Conservation (phyloP, 2,329 filamentous ascomycete species). For the Xylaria sp. region DNA sequence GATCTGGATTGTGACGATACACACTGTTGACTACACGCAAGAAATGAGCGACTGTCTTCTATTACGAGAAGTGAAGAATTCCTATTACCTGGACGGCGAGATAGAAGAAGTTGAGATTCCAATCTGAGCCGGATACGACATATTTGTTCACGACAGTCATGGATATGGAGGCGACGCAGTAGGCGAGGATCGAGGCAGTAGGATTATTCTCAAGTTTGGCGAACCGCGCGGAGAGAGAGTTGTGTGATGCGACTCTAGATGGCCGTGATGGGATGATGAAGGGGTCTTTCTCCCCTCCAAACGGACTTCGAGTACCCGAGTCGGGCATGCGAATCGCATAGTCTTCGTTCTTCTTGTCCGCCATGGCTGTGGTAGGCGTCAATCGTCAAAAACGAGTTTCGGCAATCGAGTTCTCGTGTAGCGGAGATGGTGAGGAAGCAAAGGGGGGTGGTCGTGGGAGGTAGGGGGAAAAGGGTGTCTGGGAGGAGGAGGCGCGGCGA, state of each 20-base stretch:
- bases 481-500: slow-evolving; percentile 16
- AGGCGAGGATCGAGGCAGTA: slow-evolving; percentile 82
- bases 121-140: slow-evolving; percentile 87
- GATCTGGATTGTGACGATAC: slow-evolving; percentile 82
- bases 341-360: slow-evolving; percentile 90
- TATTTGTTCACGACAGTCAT: slow-evolving; percentile 99
- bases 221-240: slow-evolving; percentile 51
- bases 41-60: slow-evolving; percentile 35
- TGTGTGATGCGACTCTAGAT: slow-evolving; percentile 55
- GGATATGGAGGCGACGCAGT: slow-evolving; percentile 95
- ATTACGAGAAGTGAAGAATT: slow-evolving; percentile 4
- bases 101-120: slow-evolving; percentile 97
- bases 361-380: slow-evolving; percentile 65
- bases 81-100: slow-evolving; percentile 85
- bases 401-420: slow-evolving; percentile 18
- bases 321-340: slow-evolving; percentile 78
- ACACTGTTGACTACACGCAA: slow-evolving; percentile 79
- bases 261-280: slow-evolving; percentile 57
- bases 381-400: slow-evolving; percentile 9
- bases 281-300: slow-evolving; percentile 64
- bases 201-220: slow-evolving; percentile 78
- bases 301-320: slow-evolving; percentile 58
- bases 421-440: not conserved
- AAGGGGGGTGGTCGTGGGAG: slow-evolving; percentile 18
- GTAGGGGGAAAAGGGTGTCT: slow-evolving; percentile 23